Base-by-base conservation (phyloP, 2,329 filamentous ascomycete genomes). In the Coniochaeta sp. region DNA sequence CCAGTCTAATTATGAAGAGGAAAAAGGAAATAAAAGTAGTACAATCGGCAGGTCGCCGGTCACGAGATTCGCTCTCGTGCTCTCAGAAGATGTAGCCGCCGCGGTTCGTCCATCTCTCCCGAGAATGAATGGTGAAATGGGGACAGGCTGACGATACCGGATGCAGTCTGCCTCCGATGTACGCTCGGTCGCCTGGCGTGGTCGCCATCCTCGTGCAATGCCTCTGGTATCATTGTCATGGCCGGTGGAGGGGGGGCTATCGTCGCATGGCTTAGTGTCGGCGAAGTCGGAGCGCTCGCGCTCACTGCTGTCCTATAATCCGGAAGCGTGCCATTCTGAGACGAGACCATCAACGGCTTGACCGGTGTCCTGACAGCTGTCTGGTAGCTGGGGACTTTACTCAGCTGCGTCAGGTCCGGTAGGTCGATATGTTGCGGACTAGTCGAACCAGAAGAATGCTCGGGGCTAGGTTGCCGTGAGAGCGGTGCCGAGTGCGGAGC, bases 301-400 rank as follows among this genome's bases (percentile, higher is more conserved):
- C 79, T 83, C 50, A 82, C 74, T 0, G 84, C 87, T 2, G 87
- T 81, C 60, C 81, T 75, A 68, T 92, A 92, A 68, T 89, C 85
- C 0, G 89, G 89, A 6, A 90, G 79, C 14, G 73, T 73, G 5
- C 76, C 71, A 34, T 78, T 78, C 24, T 79, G 78, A 7, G 79
- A 73, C 7, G 79, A 73, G 50, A 77, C 78, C 56, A 75, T 79
- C 16, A 78, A 78, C 36, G 80, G 78, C 57, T 82, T 79, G 17
- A 85, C 82, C 5, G 86, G 84, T 0, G 86, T 84, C 63, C 83
- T 84, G 28, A 91, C 84, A 0, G 89, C 89, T 1, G 89, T 92
- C 17, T 83, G 82, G 70, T 93, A 93, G 60, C 89, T 92, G 1
- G 89, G 89, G 2, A 93, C 89, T 64, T 89, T 89, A 70, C 81